Percentiles rank a stretch among this genome's conserved stretches.
Evolutionary conservation across 2,329 filamentous ascomycete genomes (phyloP).

Genomic region (Aspergillus eucalypticola): DNA sequence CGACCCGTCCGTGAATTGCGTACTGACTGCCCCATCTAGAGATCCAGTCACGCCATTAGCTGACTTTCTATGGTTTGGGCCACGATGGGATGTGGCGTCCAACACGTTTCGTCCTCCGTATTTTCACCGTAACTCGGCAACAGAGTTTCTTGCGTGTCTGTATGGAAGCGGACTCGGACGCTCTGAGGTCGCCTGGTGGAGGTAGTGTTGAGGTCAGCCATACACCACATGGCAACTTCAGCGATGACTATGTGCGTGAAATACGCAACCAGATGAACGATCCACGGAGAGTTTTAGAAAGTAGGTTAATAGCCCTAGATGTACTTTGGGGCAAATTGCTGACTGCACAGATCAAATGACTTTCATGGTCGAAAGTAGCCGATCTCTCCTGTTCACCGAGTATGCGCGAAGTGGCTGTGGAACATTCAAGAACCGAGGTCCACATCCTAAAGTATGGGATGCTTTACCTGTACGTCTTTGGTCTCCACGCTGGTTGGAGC

Average conservation of each 20-base stretch:
- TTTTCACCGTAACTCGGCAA: constrained; percentile 70
- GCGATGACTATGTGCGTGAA: constrained; percentile 48
- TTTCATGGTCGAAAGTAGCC: constrained; percentile 33
- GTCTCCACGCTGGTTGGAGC: not conserved
- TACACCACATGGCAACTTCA: constrained; percentile 38
- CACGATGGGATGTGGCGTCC: constrained; percentile 68
- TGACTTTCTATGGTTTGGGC: constrained; percentile 73
- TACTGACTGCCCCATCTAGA: constrained; percentile 50
- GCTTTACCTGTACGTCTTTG: constrained; percentile 24
- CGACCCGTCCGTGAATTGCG: constrained; percentile 67
- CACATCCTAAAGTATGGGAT: constrained; percentile 31
- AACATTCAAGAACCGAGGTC: constrained; percentile 29
- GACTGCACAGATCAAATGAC: constrained; percentile 31
- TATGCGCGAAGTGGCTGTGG: constrained; percentile 30
- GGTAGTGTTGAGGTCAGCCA: constrained; percentile 30
- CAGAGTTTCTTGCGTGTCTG: constrained; percentile 53
- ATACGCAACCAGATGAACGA: constrained; percentile 47
- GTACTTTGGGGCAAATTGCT: not conserved
- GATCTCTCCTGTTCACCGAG: constrained; percentile 31
- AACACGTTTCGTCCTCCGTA: constrained; percentile 72
- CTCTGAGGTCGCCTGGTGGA: constrained; percentile 29
- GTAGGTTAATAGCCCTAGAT: no score
- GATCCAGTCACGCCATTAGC: constrained; percentile 62
- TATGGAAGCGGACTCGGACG: constrained; percentile 31
- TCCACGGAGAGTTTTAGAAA: constrained; percentile 46